Evolutionary conservation across 1,284 basidiomycete genomes (phyloP), one percentile per base, ranked within the genome.

Genomic region (Schizophyllum amplum): DNA sequence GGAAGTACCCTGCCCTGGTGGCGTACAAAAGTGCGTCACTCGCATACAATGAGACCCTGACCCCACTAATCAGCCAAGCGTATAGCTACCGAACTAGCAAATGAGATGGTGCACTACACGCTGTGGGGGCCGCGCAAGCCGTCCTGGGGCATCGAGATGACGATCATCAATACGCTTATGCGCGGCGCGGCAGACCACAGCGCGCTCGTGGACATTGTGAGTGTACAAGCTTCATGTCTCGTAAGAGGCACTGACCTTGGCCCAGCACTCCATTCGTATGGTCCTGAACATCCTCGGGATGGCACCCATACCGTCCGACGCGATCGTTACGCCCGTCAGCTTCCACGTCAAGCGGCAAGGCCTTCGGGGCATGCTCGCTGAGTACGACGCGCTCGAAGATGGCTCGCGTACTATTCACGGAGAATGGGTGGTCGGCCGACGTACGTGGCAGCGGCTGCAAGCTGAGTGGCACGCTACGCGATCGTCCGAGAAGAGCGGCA

Each of bases 371-470:
- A 84, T 96, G 53, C 79, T 97, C 22, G 76, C 84, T 6, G 78
- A 87, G 13, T 82, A 82, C 57, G 91, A 98, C 67, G 79, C 79
- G n/a, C 66, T 75, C 7, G 92, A 92, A 71, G 79, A 77, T 54
- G 92, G 86, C 54, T 76, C 69, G 17, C 81, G 96, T 5, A 90
- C 95, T 67, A 78, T 99, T 50, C 87, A 86, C 1, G 96, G 93
- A 4, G 97, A 99, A 75, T 99, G 96, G 96, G 89, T 98, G 20
- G 90, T 98, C 15, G 92, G 93, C 52, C 90, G 90, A 69, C 84
- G 84, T 62, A 84, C 95, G 0, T 98, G 95, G 94, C 86, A 86
- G 62, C 77, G 86, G 21, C 76, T 98, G 61, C 94, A 98, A 68
- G 73, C 81, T 4, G 94, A 98, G 66, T 93, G 92, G 81, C 83